Evolutionary conservation across 352 stramenopile genomes (phyloP), one percentile per base, ranked within the genome.

Genomic region (Phytophthora capsici): DNA sequence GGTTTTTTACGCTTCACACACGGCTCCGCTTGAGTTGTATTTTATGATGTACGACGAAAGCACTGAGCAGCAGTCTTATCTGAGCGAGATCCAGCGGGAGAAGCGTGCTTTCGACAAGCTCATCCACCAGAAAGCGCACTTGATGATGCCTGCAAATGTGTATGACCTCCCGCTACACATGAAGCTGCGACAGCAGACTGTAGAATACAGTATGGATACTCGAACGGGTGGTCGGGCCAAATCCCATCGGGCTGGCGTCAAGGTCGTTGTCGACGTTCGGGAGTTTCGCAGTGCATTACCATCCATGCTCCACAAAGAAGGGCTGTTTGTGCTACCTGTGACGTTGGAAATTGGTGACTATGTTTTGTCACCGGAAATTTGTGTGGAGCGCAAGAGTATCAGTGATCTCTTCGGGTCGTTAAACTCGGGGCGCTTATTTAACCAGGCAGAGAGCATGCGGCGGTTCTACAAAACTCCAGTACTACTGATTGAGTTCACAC

Each of bases 301-400:
- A 5, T 98, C 91, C 5, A 97, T 99, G 80, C 82, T 99, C n/a
- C 95, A 99, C 76, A 89, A 97, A 63, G 89, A 95, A 49, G 94
- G 91, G 0, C 82, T 98, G 49, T 66, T 96, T 52, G 76, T 99
- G 22, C 80, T 95, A n/a, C 97, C 98, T 7, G 82, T 98, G 14
- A 99, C 97, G 19, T 76, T 99, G 12, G 92, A 97, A 59, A 91
- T 99, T 9, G 98, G 98, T 6, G 98, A 99, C 75, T 99, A 98
- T 73, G 96, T 99, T 7, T 74, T 99, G 36, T 98, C 96, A 45
- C 97, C 97, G 37, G 89, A 99, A 19, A 97, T 99, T 61, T 99
- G 95, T 66, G 85, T 99, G 2, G 98, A 99, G 76, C 82, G 97
- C 36, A 99, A 99, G 69, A 94, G 79, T 61, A 82, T 95, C 40